These are phyloP conservation scores for Orbilia javanica DNA, from an alignment of 2,329 filamentous ascomycete genomes.

Conservation along the genomic window DNA sequence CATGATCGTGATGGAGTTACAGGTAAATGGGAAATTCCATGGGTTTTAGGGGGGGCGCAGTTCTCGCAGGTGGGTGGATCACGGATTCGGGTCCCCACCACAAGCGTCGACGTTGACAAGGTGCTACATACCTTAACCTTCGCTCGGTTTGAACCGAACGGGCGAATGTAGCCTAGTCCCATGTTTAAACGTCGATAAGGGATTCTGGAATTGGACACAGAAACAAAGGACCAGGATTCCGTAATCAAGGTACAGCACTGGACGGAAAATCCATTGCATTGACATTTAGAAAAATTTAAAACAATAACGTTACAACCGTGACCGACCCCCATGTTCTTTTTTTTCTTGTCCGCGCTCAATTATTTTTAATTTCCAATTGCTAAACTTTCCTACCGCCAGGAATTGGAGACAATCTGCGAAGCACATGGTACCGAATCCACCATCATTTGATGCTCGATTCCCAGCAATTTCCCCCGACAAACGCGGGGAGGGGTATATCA, in stretches of 20 bases:
- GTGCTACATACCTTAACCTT: conserved; percentile 16
- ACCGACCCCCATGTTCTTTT: no score
- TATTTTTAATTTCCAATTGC: no score
- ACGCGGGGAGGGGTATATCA: not conserved
- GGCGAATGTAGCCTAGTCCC: not conserved
- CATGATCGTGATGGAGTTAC: conserved; percentile 2
- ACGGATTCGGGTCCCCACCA: not conserved
- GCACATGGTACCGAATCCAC: not conserved
- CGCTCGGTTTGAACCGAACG: conserved; percentile 25
- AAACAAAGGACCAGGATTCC: conserved; percentile 9
- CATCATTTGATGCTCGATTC: not conserved
- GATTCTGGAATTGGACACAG: conserved; percentile 25
- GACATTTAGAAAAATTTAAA: no score
- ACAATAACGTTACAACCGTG: no score
- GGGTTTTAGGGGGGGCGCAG: conserved; percentile 41
- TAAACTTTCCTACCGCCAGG: no score
- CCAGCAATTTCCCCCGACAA: not conserved
- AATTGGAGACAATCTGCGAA: conserved; percentile 8
- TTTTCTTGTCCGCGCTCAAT: no score
- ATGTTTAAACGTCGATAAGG: conserved; percentile 20
- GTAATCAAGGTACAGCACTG: conserved; percentile 46
- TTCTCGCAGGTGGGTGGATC: conserved; percentile 20
- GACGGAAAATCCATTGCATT: not conserved
- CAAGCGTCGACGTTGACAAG: conserved; percentile 15
- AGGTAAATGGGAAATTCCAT: conserved; percentile 25